Evolutionary conservation across 2,329 filamentous ascomycete species (phyloP).

Genomic region (Huntiella decipiens): DNA sequence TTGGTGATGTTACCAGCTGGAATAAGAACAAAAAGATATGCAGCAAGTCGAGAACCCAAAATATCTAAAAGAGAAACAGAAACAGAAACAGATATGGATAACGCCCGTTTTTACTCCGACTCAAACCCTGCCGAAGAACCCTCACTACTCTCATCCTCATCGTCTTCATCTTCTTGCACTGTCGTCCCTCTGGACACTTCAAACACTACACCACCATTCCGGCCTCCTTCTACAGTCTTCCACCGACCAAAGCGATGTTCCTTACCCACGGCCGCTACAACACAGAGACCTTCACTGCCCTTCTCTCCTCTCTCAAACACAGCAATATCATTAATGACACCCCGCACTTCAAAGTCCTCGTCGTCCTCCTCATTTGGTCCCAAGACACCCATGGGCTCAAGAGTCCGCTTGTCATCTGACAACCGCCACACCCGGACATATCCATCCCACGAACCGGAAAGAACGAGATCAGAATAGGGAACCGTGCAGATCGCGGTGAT

Average conservation of each 20-base stretch:
- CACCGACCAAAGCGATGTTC: constrained; percentile 74
- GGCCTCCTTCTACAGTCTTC: constrained; percentile 44
- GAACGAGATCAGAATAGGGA: constrained; percentile 74
- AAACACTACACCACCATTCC: constrained; percentile 75
- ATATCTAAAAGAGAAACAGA: constrained; percentile 1
- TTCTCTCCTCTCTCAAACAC: constrained; percentile 70
- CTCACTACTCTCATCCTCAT: constrained; percentile 13
- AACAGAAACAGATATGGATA: neutral
- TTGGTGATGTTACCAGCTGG: constrained; percentile 6
- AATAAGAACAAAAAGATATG: constrained; percentile 1
- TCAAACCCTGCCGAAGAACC: neutral
- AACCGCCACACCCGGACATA: constrained; percentile 71
- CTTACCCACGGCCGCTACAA: constrained; percentile 72
- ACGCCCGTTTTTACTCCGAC: neutral
- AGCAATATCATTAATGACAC: constrained; percentile 74
- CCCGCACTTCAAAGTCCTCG: constrained; percentile 30
- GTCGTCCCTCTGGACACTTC: constrained; percentile 39
- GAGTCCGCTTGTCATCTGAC: constrained; percentile 59
- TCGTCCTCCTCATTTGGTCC: constrained; percentile 17
- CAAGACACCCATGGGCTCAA: constrained; percentile 54
- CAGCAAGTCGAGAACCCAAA: neutral
- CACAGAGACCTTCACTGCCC: constrained; percentile 57
- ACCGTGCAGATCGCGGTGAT: constrained; percentile 77
- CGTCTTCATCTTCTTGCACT: constrained; percentile 16
- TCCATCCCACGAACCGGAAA: constrained; percentile 91